These are phyloP conservation scores for Suhomyces bokatorum DNA, from an alignment of 1,139 yeast genomes.

Conservation along the genomic window DNA sequence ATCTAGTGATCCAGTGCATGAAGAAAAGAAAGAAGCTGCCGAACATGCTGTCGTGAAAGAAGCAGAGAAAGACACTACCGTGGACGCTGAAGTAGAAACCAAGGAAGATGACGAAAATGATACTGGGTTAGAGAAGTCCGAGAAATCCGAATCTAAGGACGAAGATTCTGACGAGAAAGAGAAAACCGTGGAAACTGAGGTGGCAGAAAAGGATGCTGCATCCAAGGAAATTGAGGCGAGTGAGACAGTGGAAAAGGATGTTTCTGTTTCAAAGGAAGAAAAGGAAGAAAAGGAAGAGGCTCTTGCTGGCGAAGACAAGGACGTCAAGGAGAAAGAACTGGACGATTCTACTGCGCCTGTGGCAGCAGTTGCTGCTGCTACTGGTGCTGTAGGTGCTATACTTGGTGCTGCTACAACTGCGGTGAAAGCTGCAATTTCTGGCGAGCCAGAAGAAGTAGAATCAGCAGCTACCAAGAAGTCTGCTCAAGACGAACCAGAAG, in stretches of 20 bases:
- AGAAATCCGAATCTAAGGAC: not conserved
- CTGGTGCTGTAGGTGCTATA: conserved; percentile 13
- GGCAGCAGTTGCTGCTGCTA: conserved; percentile 13
- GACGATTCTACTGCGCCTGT: conserved; percentile 8
- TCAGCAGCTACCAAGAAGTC: conserved; percentile 8
- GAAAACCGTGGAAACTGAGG: not conserved
- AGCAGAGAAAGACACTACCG: conserved; percentile 8
- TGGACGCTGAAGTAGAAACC: conserved; percentile 3
- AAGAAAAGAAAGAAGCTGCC: conserved; percentile 7
- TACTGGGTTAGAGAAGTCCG: not conserved
- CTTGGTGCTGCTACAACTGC: conserved; percentile 16
- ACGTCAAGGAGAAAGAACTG: not conserved
- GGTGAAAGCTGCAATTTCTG: conserved; percentile 6
- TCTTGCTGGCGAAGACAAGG: not conserved
- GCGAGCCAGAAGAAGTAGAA: conserved; percentile 6
- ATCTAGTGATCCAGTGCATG: not conserved
- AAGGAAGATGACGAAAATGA: conserved; percentile 7
- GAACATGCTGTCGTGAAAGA: conserved; percentile 1
- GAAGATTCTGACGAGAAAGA: not conserved
- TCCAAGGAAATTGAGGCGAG: conserved; percentile 4
- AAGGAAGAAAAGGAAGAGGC: no score
- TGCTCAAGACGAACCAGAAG: conserved; percentile 10
- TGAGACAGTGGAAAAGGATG: conserved; percentile 1
- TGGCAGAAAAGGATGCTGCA: not conserved
- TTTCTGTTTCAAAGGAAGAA: no score